A percentile compares a stretch with the other conserved stretches of the same genome.
These are phyloP conservation scores for Rhizopus arrhizus DNA, from an alignment of 371 early-diverging fungal species.

Conservation along the genomic window DNA sequence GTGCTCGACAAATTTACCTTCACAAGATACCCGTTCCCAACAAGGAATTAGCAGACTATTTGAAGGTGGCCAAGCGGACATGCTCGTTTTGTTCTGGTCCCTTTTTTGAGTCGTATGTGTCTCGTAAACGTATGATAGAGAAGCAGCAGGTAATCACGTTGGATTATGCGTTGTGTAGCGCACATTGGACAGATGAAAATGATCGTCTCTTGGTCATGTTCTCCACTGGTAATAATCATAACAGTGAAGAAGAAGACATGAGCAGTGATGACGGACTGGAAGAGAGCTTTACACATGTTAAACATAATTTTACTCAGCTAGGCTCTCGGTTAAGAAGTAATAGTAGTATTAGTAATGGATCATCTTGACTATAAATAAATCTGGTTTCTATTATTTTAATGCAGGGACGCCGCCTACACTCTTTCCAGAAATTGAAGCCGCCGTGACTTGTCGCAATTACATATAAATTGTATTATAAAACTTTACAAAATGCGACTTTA, in stretches of 20 bases:
- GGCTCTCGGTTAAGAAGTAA: slow-evolving; percentile 13
- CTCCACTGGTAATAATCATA: slow-evolving; percentile 15
- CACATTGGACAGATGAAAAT: slow-evolving; percentile 47
- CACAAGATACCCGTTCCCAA: slow-evolving; percentile 59
- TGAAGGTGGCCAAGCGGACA: slow-evolving; percentile 57
- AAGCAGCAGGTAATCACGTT: slow-evolving; percentile 49
- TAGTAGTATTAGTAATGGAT: slow-evolving; percentile 86
- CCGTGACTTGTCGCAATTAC: no score
- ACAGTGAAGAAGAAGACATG: neutral
- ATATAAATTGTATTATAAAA: no score
- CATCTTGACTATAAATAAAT: slow-evolving; percentile 90
- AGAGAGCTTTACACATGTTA: neutral
- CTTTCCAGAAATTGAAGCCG: no score
- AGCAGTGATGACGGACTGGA: neutral
- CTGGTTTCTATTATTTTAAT: slow-evolving; percentile 88
- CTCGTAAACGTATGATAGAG: slow-evolving; percentile 66
- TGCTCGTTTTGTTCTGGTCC: slow-evolving; percentile 91
- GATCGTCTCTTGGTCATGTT: slow-evolving; percentile 45
- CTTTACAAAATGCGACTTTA: no score
- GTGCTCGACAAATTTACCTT: slow-evolving; percentile 75
- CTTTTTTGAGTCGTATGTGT: slow-evolving; percentile 72
- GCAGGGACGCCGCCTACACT: slow-evolving; percentile 29
- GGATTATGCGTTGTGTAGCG: slow-evolving; percentile 43
- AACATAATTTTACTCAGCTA: slow-evolving; percentile 20
- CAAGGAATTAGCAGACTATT: slow-evolving; percentile 63